Percentiles rank a stretch among this genome's conserved stretches.
Conservation (phyloP, 148 eudicot genomes). For the Chenopodium formosanum region DNA sequence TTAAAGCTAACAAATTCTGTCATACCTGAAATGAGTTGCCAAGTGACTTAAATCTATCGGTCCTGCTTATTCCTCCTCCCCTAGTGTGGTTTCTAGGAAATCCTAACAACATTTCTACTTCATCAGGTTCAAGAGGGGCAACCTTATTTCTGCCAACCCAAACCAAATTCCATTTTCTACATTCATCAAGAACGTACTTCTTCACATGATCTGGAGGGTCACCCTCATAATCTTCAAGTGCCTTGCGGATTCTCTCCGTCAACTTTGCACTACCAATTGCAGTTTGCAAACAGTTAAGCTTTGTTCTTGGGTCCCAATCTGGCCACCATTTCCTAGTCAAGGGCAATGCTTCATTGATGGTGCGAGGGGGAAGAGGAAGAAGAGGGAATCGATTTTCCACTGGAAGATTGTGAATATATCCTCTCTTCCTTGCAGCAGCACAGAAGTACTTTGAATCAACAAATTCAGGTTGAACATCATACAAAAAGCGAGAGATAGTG, state of each 20-base stretch:
- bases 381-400: conserved; percentile 57
- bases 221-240: conserved; percentile 53
- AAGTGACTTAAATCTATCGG: conserved; percentile 80
- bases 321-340: conserved; percentile 86
- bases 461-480: conserved; percentile 79
- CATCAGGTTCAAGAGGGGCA: conserved; percentile 88
- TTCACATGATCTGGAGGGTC: conserved; percentile 61
- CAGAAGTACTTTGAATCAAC: conserved; percentile 82
- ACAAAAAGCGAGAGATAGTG: conserved; percentile 65
- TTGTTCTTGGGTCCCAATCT: conserved; percentile 64
- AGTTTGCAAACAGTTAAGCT: conserved; percentile 80
- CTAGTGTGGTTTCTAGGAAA: conserved; percentile 87
- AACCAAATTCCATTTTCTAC: conserved; percentile 82
- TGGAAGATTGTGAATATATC: conserved; percentile 84
- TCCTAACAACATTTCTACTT: conserved; percentile 81
- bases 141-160: conserved; percentile 92
- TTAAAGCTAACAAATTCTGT: not conserved
- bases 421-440: conserved; percentile 86
- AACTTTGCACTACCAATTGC: conserved; percentile 72
- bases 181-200: conserved; percentile 56
- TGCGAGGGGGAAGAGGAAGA: conserved; percentile 70
- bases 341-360: conserved; percentile 73
- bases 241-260: conserved; percentile 62
- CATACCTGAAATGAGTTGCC: conserved; percentile 91
- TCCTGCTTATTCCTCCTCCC: conserved; percentile 91